Conservation (phyloP, 805 yeast genomes). For the Zygoascus flipseniorum region DNA sequence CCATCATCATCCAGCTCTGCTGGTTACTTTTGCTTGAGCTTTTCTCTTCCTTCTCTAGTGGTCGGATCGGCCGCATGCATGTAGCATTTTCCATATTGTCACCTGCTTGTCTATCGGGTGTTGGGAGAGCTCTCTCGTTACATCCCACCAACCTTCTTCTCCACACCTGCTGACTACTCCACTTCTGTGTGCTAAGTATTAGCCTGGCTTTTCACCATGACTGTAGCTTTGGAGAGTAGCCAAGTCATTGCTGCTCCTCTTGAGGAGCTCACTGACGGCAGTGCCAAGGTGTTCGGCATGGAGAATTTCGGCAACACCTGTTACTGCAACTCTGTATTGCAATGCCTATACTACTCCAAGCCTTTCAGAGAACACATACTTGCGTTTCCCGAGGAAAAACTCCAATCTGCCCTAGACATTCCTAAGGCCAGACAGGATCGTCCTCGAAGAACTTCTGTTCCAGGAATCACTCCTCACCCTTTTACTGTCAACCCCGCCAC, state of each 20-base stretch:
- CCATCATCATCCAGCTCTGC: too few relatives aligned
- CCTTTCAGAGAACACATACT: slow-evolving; percentile 54
- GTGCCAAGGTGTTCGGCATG: slow-evolving; percentile 34
- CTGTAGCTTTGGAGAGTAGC: neutral
- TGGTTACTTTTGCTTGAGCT: too few relatives aligned
- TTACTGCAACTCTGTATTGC: slow-evolving; percentile 87
- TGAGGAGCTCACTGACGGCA: slow-evolving; percentile 16
- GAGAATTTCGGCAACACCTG: slow-evolving; percentile 60
- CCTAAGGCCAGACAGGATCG: neutral
- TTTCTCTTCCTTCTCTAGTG: too few relatives aligned
- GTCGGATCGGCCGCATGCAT: too few relatives aligned
- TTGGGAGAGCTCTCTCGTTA: too few relatives aligned
- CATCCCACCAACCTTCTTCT: too few relatives aligned
- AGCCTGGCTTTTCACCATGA: neutral
- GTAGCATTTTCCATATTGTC: too few relatives aligned
- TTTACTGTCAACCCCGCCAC: slow-evolving; percentile 23
- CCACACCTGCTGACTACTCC: too few relatives aligned
- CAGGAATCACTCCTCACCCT: slow-evolving; percentile 29
- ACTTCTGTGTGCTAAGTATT: neutral
- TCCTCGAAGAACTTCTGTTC: slow-evolving; percentile 31
- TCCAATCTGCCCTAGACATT: slow-evolving; percentile 1
- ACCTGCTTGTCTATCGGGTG: too few relatives aligned
- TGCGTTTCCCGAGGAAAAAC: slow-evolving; percentile 33
- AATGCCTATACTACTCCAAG: slow-evolving; percentile 70
- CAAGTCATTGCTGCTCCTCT: neutral